Evolutionary conservation across 192 early-diverging fungal genomes (phyloP), one percentile per base, ranked within the genome.

Genomic region (Coemansia sp.): DNA sequence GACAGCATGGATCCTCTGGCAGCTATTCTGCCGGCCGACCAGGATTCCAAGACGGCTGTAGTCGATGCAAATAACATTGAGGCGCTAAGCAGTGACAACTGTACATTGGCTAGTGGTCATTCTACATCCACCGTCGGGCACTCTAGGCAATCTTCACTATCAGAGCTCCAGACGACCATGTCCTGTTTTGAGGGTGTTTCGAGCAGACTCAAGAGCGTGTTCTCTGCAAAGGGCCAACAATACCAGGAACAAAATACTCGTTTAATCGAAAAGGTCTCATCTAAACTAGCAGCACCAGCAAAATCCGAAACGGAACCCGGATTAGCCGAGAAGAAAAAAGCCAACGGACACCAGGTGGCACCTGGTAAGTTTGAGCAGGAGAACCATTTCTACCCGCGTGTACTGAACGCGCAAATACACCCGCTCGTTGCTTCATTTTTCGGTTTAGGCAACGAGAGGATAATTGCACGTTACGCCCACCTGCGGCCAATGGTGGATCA

Each of bases 371-470:
- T 95, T 70, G 93, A 95, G 71, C 78, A 90, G 26, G 92, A 91
- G 59, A 71, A 87, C 40, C 93, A 95, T 66, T 95, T 92, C 77
- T 95, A 95, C 68, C 93, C 93, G 4, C 86, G 93, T 39, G 93
- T 95, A 1, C 71, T 95, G 30, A 95, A 93, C 68, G 93, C 93
- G 1, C 86, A 90, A 67, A 92, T 95, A 43, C 93, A 95, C 70
- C 93, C 93, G 8, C 84, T 93, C 57, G 91, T 95, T 23, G 84
- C 89, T 16, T 88, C 86, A 40, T 95, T 95, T 75, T 91, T 95
- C 64, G 84, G 88, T 2, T 84, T 95, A 26, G 93, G 93, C 33
- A 93, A 95, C 70, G 91, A 93, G 68, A 81, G 93, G n/a, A 95
- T 95, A 63, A 84, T 95, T 48, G 90, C 92, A 0, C 71, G 93